Evolutionary conservation across 1,284 basidiomycete genomes (phyloP).

Genomic region (Blastosporella zonata): DNA sequence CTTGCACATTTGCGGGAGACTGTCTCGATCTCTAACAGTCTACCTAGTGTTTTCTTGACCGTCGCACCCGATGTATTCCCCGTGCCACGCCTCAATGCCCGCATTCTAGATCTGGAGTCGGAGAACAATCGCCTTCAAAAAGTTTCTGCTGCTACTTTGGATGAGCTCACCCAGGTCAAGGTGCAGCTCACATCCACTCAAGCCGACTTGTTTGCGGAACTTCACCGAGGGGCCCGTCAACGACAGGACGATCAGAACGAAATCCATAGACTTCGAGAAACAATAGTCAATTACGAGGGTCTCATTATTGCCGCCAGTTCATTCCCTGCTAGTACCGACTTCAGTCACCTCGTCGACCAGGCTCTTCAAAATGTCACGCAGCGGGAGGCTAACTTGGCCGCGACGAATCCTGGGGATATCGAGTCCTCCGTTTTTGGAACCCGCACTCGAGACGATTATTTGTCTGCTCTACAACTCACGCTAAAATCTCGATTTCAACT

Average conservation of each 20-base stretch:
- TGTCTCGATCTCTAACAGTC: constrained; percentile 12
- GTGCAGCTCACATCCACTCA: constrained; percentile 17
- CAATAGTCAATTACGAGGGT: constrained; percentile 9
- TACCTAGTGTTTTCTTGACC: constrained; percentile 12
- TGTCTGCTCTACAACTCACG: constrained; percentile 50
- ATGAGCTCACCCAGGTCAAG: constrained; percentile 11
- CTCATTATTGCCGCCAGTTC: constrained; percentile 6
- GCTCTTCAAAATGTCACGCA: constrained; percentile 34
- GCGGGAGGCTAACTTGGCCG: constrained; percentile 1
- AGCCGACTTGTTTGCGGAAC: constrained; percentile 21
- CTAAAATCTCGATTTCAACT: constrained; percentile 46
- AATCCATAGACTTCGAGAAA: constrained; percentile 11
- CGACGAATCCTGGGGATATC: constrained; percentile 16
- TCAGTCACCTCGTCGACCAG: constrained; percentile 23
- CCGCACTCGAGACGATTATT: constrained; percentile 48
- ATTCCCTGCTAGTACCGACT: neutral
- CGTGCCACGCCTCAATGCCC: constrained; percentile 14
- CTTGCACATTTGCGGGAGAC: constrained; percentile 1
- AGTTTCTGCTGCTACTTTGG: constrained; percentile 1
- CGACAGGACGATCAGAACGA: constrained; percentile 8
- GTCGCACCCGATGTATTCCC: constrained; percentile 9
- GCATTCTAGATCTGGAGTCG: constrained; percentile 20
- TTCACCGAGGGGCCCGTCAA: constrained; percentile 14
- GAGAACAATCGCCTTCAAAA: constrained; percentile 20
- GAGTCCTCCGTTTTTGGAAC: constrained; percentile 37